Evolutionary conservation across 2,329 filamentous ascomycete genomes (phyloP).

Genomic region (Colletotrichum camelliae): DNA sequence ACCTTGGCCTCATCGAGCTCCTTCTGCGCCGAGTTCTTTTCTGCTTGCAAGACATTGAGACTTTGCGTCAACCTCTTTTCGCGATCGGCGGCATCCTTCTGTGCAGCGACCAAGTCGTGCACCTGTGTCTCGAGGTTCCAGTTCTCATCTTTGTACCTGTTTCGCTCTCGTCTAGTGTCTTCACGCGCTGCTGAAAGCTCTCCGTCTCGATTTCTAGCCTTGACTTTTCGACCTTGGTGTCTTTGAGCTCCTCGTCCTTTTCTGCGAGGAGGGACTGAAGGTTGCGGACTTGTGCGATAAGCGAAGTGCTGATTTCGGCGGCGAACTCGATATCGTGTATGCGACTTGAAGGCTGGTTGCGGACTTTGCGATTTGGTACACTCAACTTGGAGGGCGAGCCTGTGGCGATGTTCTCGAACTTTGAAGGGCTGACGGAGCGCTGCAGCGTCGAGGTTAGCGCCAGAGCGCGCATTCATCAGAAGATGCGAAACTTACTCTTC

Average conservation of each 20-base stretch:
- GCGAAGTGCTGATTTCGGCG: constrained; percentile 94
- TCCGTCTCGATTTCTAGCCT: constrained; percentile 84
- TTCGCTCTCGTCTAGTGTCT: constrained; percentile 91
- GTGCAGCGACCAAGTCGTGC: constrained; percentile 77
- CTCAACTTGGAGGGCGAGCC: constrained; percentile 88
- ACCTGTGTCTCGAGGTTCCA: constrained; percentile 95
- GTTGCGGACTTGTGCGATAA: constrained; percentile 92
- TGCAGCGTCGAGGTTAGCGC: constrained; percentile 35
- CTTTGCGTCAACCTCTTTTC: constrained; percentile 82
- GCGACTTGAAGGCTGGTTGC: constrained; percentile 87
- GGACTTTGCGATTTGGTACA: constrained; percentile 84
- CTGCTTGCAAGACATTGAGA: constrained; percentile 71
- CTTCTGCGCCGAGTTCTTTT: constrained; percentile 80
- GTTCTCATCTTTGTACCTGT: constrained; percentile 97
- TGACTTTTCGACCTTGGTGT: constrained; percentile 75
- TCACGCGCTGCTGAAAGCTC: constrained; percentile 78
- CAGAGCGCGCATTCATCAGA: not conserved
- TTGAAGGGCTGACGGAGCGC: constrained; percentile 74
- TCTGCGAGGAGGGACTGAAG: constrained; percentile 85
- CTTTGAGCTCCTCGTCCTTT: constrained; percentile 84
- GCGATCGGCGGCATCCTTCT: constrained; percentile 79
- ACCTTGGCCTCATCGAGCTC: constrained; percentile 92
- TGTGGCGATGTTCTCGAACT: constrained; percentile 84
- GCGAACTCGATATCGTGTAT: constrained; percentile 98
- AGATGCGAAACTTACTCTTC: constrained; percentile 50